Conservation (phyloP, 495 filamentous ascomycete genomes). For the Aspergillus incahuasiensis region DNA sequence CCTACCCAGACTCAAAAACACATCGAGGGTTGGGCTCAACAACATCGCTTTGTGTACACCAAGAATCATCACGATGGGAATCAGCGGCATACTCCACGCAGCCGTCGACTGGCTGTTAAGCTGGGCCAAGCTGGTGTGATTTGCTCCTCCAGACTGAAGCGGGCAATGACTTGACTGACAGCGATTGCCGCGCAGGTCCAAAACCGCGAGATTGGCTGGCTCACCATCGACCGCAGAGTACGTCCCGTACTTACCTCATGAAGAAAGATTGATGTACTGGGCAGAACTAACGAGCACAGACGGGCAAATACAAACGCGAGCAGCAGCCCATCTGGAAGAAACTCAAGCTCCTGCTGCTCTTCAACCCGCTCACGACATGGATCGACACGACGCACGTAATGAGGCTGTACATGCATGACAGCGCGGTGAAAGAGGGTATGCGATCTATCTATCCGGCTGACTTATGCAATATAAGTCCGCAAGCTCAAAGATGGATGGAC, state of each 20-base stretch:
- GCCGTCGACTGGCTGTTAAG: conserved; percentile 5
- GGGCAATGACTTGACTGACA: neutral
- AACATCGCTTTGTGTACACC: too few relatives aligned
- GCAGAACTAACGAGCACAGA: conserved; percentile 10
- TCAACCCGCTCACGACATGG: conserved; percentile 40
- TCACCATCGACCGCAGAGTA: conserved; percentile 29
- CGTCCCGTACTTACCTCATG: neutral
- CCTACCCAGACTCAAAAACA: too few relatives aligned
- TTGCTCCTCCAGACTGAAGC: too few relatives aligned
- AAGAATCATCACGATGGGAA: neutral
- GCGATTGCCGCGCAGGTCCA: conserved; percentile 8
- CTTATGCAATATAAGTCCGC: too few relatives aligned
- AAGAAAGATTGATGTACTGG: too few relatives aligned
- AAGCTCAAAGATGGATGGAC: too few relatives aligned
- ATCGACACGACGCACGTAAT: conserved; percentile 31
- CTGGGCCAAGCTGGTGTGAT: conserved; percentile 6
- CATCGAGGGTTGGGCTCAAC: too few relatives aligned
- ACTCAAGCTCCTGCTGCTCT: conserved; percentile 36
- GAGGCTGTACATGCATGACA: conserved; percentile 30
- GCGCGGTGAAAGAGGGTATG: conserved; percentile 15
- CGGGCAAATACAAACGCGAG: conserved; percentile 30
- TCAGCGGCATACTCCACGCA: neutral
- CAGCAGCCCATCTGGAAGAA: conserved; percentile 38
- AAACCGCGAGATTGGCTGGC: conserved; percentile 34
- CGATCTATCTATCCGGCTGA: too few relatives aligned